phyloP scores from a whole-genome alignment of 2,329 filamentous ascomycete genomes.

The Colletotrichum sp. region DNA sequence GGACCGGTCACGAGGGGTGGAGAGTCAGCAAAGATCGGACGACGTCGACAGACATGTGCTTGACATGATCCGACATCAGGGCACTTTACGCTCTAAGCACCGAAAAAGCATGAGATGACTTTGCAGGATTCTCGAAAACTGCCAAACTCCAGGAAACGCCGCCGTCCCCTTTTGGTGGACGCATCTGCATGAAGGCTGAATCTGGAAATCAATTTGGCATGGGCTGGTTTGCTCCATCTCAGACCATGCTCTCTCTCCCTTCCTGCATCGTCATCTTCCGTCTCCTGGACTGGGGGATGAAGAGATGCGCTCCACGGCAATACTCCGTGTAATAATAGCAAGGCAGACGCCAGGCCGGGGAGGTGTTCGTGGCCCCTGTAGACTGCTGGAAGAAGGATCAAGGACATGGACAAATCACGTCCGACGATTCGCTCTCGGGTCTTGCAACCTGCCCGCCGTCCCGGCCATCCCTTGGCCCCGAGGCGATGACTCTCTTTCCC shows the following conservation, averaged over 20 bases:
- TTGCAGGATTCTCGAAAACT: not conserved
- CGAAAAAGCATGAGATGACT: not conserved
- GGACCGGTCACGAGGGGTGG: conserved; percentile 11
- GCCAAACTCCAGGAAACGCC: not conserved
- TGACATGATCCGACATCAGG: conserved; percentile 5
- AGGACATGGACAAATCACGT: not conserved
- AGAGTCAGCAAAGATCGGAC: conserved; percentile 5
- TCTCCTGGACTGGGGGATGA: not conserved
- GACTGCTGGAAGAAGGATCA: not conserved
- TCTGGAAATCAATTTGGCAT: conserved; percentile 2
- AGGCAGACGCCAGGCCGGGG: not conserved
- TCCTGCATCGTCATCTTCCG: not conserved
- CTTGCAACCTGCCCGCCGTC: not conserved
- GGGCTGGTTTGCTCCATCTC: not conserved
- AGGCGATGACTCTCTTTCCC: not conserved
- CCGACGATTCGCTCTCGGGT: not conserved
- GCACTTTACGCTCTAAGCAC: not conserved
- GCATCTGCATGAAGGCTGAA: not conserved
- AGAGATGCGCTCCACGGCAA: not conserved
- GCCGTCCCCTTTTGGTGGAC: not conserved
- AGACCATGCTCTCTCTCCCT: not conserved
- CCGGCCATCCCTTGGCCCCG: not conserved
- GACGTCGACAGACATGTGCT: conserved; percentile 10
- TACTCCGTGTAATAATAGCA: not conserved
- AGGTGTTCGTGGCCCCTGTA: not conserved